Conservation (phyloP, 225 moss, liverwort and hornwort species). For the Polytrichum commune region DNA sequence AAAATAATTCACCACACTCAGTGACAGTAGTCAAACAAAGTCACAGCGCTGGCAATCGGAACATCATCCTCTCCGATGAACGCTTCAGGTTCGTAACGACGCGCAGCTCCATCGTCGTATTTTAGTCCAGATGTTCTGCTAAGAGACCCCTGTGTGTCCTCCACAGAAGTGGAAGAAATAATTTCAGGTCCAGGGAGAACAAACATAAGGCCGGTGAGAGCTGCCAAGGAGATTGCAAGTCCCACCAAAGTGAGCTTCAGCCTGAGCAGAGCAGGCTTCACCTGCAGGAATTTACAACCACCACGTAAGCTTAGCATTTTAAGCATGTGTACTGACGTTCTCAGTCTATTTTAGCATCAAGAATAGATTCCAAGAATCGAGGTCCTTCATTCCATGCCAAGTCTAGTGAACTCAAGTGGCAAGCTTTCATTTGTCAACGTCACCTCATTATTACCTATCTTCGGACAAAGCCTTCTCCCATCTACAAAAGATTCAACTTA, state of each 20-base stretch:
- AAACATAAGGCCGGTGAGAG: conserved; percentile 61
- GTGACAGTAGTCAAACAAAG: conserved; percentile 35
- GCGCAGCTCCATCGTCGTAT: conserved; percentile 51
- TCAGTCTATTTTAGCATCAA: too few relatives aligned
- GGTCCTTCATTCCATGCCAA: too few relatives aligned
- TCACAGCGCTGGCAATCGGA: conserved; percentile 26
- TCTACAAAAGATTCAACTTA: too few relatives aligned
- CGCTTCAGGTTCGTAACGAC: conserved; percentile 57
- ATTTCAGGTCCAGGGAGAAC: conserved; percentile 58
- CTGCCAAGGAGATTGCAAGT: conserved; percentile 66
- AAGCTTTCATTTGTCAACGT: too few relatives aligned
- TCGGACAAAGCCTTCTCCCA: too few relatives aligned
- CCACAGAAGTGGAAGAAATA: conserved; percentile 9
- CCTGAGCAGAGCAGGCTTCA: conserved; percentile 85
- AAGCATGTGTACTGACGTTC: too few relatives aligned
- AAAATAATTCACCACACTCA: conserved; percentile 13
- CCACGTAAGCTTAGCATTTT: too few relatives aligned
- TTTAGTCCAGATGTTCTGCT: conserved; percentile 25
- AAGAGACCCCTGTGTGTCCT: conserved; percentile 27
- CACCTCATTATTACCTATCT: too few relatives aligned
- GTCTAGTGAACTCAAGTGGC: too few relatives aligned
- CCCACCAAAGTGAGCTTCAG: conserved; percentile 77
- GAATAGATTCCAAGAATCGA: too few relatives aligned
- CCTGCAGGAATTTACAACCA: conserved; percentile 35
- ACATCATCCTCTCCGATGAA: conserved; percentile 46